Percentiles rank a stretch among this genome's conserved stretches.
phyloP scores from a whole-genome alignment of 768 basidiomycete genomes.

The Tulasnella sp. region DNA sequence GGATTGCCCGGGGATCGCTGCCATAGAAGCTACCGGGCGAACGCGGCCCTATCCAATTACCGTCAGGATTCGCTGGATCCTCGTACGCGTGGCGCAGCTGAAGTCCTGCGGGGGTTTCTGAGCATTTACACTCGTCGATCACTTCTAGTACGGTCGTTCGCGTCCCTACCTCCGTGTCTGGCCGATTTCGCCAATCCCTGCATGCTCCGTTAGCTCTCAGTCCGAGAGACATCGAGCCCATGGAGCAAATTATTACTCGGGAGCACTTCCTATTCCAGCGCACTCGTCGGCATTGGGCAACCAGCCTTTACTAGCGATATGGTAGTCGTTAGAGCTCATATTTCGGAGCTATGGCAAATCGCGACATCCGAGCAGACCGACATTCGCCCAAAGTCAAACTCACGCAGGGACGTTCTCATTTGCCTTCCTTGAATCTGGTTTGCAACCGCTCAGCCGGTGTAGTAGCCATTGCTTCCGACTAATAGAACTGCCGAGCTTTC shows the following conservation, averaged over 20 bases:
- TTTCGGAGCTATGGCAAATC: background rate
- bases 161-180: conserved; percentile 9
- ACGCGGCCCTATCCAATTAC: background rate
- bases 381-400: background rate
- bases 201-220: background rate
- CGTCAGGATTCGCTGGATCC: background rate
- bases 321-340: background rate
- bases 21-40: conserved; percentile 13
- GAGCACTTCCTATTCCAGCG: conserved; percentile 3
- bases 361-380: conserved; percentile 2
- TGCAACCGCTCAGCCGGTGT: background rate
- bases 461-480: background rate
- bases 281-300: background rate
- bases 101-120: background rate
- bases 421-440: background rate
- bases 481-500: background rate
- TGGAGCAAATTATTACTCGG: conserved; percentile 11
- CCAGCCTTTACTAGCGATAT: background rate
- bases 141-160: background rate
- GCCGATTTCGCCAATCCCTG: background rate
- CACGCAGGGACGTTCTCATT: background rate
- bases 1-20: conserved; percentile 13
- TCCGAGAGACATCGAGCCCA: conserved; percentile 14
- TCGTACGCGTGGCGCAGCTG: conserved; percentile 10
- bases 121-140: background rate